Percentiles rank a stretch among this genome's conserved stretches.
phyloP scores from a whole-genome alignment of 257 asterid genomes.

The Henckelia pumila region DNA sequence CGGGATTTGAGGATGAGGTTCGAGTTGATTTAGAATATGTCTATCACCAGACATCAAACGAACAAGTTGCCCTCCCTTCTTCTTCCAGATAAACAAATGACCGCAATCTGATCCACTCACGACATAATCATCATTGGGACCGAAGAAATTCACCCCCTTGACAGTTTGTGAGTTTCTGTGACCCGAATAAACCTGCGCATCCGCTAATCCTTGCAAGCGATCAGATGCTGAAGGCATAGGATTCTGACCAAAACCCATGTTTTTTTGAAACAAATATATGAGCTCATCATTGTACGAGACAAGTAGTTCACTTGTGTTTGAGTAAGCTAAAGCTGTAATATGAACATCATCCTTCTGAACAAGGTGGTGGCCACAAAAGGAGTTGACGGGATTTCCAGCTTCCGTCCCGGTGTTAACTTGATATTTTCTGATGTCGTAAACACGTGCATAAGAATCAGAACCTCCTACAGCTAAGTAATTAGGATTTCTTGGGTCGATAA shows the following conservation, averaged over 20 bases:
- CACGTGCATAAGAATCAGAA: conserved; percentile 65
- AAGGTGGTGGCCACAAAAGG: conserved; percentile 58
- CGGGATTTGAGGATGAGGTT: conserved; percentile 60
- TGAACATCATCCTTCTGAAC: conserved; percentile 42
- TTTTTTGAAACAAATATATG: conserved; percentile 64
- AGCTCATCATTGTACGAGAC: conserved; percentile 70
- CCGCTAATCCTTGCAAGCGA: conserved; percentile 27
- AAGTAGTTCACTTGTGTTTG: conserved; percentile 66
- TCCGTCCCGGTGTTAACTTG: conserved; percentile 39
- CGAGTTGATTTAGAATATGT: conserved; percentile 62
- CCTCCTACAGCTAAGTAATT: conserved; percentile 74
- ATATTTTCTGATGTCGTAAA: conserved; percentile 65
- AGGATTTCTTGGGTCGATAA: conserved; percentile 76
- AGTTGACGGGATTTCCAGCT: conserved; percentile 43
- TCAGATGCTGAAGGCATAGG: conserved; percentile 42
- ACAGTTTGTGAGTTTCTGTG: conserved; percentile 66
- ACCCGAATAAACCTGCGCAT: conserved; percentile 51
- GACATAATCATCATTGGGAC: conserved; percentile 65
- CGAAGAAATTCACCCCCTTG: conserved; percentile 78
- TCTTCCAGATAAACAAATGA: conserved; percentile 73
- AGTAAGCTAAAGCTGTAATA: conserved; percentile 71
- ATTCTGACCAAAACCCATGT: conserved; percentile 57
- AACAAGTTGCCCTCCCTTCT: conserved; percentile 56
- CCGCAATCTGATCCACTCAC: conserved; percentile 86
- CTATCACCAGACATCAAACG: conserved; percentile 68